Base-by-base conservation (phyloP, 2,329 filamentous ascomycete genomes). In the Chrysosporium keratinophilum region DNA sequence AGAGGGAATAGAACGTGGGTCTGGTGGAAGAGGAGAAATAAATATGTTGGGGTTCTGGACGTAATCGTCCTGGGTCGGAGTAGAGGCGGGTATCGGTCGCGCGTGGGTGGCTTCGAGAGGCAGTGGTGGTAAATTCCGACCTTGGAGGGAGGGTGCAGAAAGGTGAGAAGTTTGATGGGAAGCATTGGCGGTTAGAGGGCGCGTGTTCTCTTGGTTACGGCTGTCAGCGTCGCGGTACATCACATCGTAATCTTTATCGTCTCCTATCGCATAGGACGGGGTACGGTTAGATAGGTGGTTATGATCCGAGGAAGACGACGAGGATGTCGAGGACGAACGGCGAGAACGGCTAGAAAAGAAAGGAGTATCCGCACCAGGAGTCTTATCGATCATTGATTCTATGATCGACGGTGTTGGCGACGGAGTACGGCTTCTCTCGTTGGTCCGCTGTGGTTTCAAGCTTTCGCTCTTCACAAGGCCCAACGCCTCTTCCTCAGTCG, bases 401-500 rank as follows among this genome's bases (percentile, higher is more conserved):
- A 44, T 35, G 4, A 51, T 47, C 12, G 54, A 44, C 12, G 40
- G 34, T 35, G 49, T 41, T 17, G 54, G 52, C 5, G 60, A 60
- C 17, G 58, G 57, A 31, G 56, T 57, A 17, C 9, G 66, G 49
- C 47, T 66, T n/a, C 43, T 28, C 9, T 49, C 47, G 17, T 42
- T 44, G 17, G 15, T 17, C 11, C 11, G 15, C n/a, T 51, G 47
- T n/a, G 48, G 23, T 6, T 55, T 39, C 11, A 43, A 0, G 35
- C 17, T 54, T 64, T 88, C 85, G 23, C 86, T 85, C 61, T 84
- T 85, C n/a, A 95, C 88, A 3, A 95, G 78, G 0, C 88, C 89
- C 5, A 91, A 69, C 15, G 81, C 76, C 69, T 95, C 89, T 70
- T 95, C 89, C 66, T 95, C 89, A 0, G 86, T 90, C 1, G 80